A percentile compares a stretch with the other conserved stretches of the same genome.
phyloP scores from a whole-genome alignment of 2,329 filamentous ascomycete genomes.

The Claviceps monticola region DNA sequence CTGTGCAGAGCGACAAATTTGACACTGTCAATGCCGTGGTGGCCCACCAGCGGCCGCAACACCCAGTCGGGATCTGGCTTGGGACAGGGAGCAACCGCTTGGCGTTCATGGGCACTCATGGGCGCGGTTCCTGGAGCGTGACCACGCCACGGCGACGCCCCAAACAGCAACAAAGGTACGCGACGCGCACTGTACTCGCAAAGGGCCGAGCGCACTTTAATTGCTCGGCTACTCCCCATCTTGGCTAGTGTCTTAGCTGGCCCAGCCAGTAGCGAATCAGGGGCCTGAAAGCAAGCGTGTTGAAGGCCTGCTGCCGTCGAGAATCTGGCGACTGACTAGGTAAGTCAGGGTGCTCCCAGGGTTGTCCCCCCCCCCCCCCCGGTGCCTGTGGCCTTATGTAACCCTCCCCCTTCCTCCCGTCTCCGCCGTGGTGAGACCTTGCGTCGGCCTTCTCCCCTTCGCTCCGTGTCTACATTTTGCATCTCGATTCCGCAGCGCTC shows the following conservation, averaged over 20 bases:
- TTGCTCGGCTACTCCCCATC: not conserved
- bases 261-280: not conserved
- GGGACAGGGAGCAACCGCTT: not conserved
- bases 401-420: constrained; percentile 2
- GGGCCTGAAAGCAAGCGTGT: not conserved
- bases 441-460: constrained; percentile 7
- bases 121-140: not conserved
- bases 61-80: not conserved
- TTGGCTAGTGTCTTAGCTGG: not conserved
- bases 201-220: not conserved
- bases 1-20: not conserved
- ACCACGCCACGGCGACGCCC: not conserved
- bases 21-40: not conserved
- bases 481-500: constrained; percentile 1
- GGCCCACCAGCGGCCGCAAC: not conserved
- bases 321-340: not conserved
- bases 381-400: not conserved
- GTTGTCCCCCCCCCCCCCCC: no score
- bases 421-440: constrained; percentile 9
- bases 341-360: not conserved
- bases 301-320: not conserved
- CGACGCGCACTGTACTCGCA: constrained; percentile 6
- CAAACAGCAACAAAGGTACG: not conserved
- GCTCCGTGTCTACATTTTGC: constrained; percentile 1
- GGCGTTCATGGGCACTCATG: not conserved